These are phyloP conservation scores for Botrytis medusae DNA, from an alignment of 2,329 filamentous ascomycete genomes.

Conservation along the genomic window DNA sequence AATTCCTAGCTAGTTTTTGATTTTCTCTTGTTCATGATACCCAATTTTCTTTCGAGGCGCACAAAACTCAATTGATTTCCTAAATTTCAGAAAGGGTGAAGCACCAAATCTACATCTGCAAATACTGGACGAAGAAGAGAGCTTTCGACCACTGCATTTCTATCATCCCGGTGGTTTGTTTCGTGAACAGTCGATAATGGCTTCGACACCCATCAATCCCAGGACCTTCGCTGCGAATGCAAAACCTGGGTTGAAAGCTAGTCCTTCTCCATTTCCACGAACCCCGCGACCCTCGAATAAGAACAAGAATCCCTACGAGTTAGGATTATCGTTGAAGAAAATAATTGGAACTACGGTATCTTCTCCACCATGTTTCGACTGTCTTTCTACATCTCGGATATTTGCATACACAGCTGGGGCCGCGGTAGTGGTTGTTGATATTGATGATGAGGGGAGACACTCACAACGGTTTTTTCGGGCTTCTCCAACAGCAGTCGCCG, in stretches of 20 bases:
- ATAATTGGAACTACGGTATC: constrained; percentile 90
- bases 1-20: not conserved
- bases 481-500: constrained; percentile 71
- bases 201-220: constrained; percentile 39
- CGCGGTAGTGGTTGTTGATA: constrained; percentile 83
- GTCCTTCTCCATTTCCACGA: constrained; percentile 69
- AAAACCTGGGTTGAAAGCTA: constrained; percentile 56
- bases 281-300: constrained; percentile 61
- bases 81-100: not conserved
- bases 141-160: constrained; percentile 5
- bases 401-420: constrained; percentile 94
- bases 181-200: constrained; percentile 38
- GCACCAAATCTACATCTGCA: not conserved
- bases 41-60: not conserved
- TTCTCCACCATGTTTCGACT: constrained; percentile 83
- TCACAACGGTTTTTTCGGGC: constrained; percentile 90
- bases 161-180: not conserved
- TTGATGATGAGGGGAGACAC: constrained; percentile 64
- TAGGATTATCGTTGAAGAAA: constrained; percentile 70
- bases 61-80: not conserved
- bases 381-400: constrained; percentile 63
- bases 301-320: constrained; percentile 50
- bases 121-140: constrained; percentile 8
- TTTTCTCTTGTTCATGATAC: constrained; percentile 18
- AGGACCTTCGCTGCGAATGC: constrained; percentile 39